A percentile compares a stretch with the other conserved stretches of the same genome.
phyloP scores from a whole-genome alignment of 148 eudicot genomes.

The Rhododendron kiyosumense region DNA sequence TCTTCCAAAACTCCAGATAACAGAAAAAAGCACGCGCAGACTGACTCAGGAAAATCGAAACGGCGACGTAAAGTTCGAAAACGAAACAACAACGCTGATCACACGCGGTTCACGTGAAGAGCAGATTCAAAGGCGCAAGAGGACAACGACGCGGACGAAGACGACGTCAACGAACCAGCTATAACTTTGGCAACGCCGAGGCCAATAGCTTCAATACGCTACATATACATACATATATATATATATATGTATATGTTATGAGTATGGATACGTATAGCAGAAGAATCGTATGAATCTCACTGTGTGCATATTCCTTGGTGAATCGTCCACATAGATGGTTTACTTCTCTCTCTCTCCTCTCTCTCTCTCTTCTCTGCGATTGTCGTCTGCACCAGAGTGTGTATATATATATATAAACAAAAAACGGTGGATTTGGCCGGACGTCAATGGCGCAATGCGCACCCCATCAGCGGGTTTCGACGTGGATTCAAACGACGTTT shows the following conservation, averaged over 20 bases:
- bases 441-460: constrained; percentile 23
- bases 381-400: background rate
- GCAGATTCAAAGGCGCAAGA: constrained; percentile 8
- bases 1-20: background rate
- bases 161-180: background rate
- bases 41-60: background rate
- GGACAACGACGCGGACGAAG: constrained; percentile 11
- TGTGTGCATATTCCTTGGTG: background rate
- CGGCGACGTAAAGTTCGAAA: constrained; percentile 1
- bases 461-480: constrained; percentile 33
- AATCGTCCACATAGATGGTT: background rate
- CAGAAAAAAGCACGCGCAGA: background rate
- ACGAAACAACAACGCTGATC: constrained; percentile 12
- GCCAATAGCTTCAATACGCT: background rate
- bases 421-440: background rate
- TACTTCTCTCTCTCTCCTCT: background rate
- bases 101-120: constrained; percentile 12
- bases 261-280: background rate
- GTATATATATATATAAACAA: background rate
- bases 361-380: background rate
- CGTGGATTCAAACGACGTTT: constrained; percentile 44
- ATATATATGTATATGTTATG: background rate
- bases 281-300: background rate
- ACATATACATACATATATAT: no score
- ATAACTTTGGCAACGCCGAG: background rate